phyloP scores from a whole-genome alignment of 139 green algal genomes.

The Asterochloris erici region DNA sequence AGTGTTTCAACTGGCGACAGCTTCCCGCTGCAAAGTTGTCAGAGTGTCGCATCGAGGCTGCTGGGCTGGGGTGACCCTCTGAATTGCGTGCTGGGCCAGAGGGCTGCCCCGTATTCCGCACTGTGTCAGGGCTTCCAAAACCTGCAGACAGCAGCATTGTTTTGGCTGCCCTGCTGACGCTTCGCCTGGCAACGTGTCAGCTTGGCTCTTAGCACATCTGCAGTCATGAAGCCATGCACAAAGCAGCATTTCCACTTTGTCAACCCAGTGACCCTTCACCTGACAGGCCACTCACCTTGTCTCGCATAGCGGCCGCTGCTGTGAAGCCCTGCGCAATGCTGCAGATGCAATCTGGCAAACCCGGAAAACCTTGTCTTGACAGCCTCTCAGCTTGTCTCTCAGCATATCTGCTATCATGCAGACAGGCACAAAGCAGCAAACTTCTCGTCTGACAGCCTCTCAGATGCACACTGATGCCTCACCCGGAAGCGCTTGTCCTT shows the following conservation, averaged over 20 bases:
- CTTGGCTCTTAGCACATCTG: not conserved
- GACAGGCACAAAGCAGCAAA: too few relatives aligned
- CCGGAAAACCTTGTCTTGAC: too few relatives aligned
- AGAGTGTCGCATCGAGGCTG: conserved; percentile 1
- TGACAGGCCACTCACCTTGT: not conserved
- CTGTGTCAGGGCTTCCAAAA: conserved; percentile 10
- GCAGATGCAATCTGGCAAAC: not conserved
- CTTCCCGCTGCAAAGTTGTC: not conserved
- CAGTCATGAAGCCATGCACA: not conserved
- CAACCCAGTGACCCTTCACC: not conserved
- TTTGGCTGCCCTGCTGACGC: too few relatives aligned
- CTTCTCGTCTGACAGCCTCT: too few relatives aligned
- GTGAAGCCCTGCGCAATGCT: not conserved
- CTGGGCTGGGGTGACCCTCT: not conserved
- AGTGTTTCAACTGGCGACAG: too few relatives aligned
- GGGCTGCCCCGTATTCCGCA: not conserved
- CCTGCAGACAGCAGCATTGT: not conserved
- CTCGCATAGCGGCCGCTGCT: not conserved
- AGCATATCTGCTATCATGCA: too few relatives aligned
- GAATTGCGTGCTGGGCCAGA: not conserved
- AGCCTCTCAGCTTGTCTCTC: too few relatives aligned
- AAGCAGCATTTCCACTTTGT: not conserved
- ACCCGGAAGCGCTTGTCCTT: conserved; percentile 16
- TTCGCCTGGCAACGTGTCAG: not conserved
- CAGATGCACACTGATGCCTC: too few relatives aligned